Percentiles rank a stretch among this genome's conserved stretches.
phyloP scores from a whole-genome alignment of 306 rosid genomes.

The Prinsepia uniflora region DNA sequence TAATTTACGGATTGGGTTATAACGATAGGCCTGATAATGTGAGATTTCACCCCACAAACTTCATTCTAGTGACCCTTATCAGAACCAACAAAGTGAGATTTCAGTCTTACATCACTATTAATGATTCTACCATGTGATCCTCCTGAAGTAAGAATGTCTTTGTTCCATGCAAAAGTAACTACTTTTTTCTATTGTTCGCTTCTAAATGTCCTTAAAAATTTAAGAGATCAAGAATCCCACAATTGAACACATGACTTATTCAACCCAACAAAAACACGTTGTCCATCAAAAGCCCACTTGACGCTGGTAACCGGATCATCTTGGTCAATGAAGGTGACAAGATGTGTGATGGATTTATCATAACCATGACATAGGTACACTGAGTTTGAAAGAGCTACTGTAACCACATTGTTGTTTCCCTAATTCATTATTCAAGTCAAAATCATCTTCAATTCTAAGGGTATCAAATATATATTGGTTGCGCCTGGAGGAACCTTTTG shows the following conservation, averaged over 20 bases:
- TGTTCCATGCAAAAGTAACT: slow-evolving; percentile 59
- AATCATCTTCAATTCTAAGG: slow-evolving; percentile 52
- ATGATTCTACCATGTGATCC: slow-evolving; percentile 47
- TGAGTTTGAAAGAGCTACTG: slow-evolving; percentile 51
- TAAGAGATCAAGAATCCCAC: slow-evolving; percentile 43
- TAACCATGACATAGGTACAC: slow-evolving; percentile 65
- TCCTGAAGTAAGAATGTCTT: slow-evolving; percentile 54
- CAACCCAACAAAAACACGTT: slow-evolving; percentile 51
- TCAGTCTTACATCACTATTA: slow-evolving; percentile 52
- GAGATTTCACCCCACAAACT: slow-evolving; percentile 71
- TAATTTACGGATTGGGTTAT: not conserved
- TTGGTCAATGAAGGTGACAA: slow-evolving; percentile 48
- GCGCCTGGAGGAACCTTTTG: slow-evolving; percentile 30
- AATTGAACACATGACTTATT: slow-evolving; percentile 59
- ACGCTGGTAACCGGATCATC: slow-evolving; percentile 48
- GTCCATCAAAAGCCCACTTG: slow-evolving; percentile 68
- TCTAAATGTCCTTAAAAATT: slow-evolving; percentile 38
- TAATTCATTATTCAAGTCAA: slow-evolving; percentile 61
- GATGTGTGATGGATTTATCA: slow-evolving; percentile 44
- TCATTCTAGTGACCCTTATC: slow-evolving; percentile 57
- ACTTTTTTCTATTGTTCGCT: slow-evolving; percentile 43
- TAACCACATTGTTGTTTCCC: slow-evolving; percentile 47
- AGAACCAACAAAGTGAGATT: slow-evolving; percentile 41
- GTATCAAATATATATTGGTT: slow-evolving; percentile 67
- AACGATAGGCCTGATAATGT: slow-evolving; percentile 50